Conservation (phyloP, 176 grass and related monocot genomes). For the Areca catechu region DNA sequence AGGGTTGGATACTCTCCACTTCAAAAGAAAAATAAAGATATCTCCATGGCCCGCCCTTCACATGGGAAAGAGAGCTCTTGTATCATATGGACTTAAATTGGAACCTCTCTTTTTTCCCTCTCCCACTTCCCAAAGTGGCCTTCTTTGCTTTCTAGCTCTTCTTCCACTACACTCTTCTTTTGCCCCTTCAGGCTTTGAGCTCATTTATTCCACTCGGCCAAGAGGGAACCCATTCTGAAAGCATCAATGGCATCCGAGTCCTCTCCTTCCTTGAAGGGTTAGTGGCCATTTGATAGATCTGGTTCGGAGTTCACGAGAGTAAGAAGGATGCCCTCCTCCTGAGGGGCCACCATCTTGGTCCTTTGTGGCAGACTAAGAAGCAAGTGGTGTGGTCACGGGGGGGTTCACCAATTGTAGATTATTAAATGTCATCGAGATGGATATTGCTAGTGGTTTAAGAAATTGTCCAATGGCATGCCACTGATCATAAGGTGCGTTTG, state of each 20-base stretch:
- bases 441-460: background rate
- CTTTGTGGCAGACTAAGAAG: conserved; percentile 16
- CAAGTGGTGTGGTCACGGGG: conserved; percentile 1
- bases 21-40: conserved; percentile 13
- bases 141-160: conserved; percentile 27
- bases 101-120: background rate
- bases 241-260: conserved; percentile 21
- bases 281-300: background rate
- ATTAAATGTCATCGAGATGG: background rate
- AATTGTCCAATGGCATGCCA: too few relatives aligned
- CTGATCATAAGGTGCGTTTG: too few relatives aligned
- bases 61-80: conserved; percentile 52
- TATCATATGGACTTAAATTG: conserved; percentile 20
- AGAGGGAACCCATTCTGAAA: conserved; percentile 6
- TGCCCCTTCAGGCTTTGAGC: background rate
- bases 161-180: conserved; percentile 11
- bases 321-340: background rate
- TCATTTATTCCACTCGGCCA: conserved; percentile 9
- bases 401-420: background rate
- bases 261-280: conserved; percentile 22
- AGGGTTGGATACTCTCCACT: conserved; percentile 7
- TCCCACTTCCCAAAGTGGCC: conserved; percentile 32
- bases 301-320: background rate
- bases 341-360: conserved; percentile 11
- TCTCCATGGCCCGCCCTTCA: conserved; percentile 14